phyloP scores from a whole-genome alignment of 148 eudicot genomes.

The Rhododendron henanense region DNA sequence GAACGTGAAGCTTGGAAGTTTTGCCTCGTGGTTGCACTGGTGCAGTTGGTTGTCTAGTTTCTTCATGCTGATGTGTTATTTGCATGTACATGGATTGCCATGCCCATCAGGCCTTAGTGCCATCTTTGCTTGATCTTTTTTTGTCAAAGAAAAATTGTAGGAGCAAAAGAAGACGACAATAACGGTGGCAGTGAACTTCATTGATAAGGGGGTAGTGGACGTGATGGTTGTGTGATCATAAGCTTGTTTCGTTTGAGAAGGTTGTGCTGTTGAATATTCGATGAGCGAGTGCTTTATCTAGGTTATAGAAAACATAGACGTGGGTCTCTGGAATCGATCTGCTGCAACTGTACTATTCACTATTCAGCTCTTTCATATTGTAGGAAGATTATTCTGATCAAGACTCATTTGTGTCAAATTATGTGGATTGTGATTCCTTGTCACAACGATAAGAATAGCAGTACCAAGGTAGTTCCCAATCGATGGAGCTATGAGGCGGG shows the following conservation, averaged over 20 bases:
- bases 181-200: neutral
- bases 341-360: neutral
- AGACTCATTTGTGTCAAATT: neutral
- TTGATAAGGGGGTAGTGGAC: neutral
- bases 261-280: neutral
- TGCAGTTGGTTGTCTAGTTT: too few species aligned
- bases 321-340: neutral
- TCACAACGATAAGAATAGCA: too few species aligned
- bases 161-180: neutral
- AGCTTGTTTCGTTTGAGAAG: neutral
- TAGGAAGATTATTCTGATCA: neutral
- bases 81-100: too few species aligned
- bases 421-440: too few species aligned
- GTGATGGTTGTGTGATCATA: neutral
- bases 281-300: neutral
- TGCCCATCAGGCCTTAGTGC: too few species aligned
- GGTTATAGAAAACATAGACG: neutral
- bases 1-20: too few species aligned
- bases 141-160: neutral
- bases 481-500: too few species aligned
- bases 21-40: too few species aligned
- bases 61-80: too few species aligned
- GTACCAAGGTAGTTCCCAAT: too few species aligned
- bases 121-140: neutral
- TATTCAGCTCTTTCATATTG: neutral